Conservation (phyloP, 1,284 basidiomycete species). For the Sporisorium exsertum region DNA sequence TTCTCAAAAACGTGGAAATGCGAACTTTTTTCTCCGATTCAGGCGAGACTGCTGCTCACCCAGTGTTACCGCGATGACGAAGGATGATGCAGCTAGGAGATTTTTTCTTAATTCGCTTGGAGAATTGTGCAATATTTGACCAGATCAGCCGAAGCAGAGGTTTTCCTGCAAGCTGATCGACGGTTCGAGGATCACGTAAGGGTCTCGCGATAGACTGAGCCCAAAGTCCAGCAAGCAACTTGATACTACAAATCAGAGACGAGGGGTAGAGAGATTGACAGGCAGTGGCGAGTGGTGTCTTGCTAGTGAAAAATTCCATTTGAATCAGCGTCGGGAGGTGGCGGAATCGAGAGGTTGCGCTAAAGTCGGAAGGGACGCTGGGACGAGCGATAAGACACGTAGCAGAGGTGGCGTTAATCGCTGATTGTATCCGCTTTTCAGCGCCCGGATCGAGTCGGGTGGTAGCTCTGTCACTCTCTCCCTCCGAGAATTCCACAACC, state of each 20-base stretch:
- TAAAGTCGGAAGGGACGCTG: background rate
- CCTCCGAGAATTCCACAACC: constrained; percentile 1
- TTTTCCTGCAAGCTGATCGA: constrained; percentile 34
- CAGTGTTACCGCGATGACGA: constrained; percentile 23
- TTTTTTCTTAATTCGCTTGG: constrained; percentile 29
- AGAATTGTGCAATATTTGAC: constrained; percentile 10
- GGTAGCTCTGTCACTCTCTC: background rate
- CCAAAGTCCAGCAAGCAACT: background rate
- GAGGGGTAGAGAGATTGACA: too few relatives aligned
- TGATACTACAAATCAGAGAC: background rate
- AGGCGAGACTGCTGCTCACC: background rate
- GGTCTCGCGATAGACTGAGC: background rate
- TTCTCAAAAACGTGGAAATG: constrained; percentile 2
- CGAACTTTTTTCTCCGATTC: constrained; percentile 5
- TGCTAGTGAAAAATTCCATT: background rate
- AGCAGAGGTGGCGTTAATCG: constrained; percentile 2
- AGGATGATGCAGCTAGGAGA: constrained; percentile 9
- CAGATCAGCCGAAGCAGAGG: constrained; percentile 14
- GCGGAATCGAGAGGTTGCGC: background rate
- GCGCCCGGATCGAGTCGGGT: constrained; percentile 40
- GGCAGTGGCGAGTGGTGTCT: background rate
- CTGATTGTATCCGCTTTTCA: constrained; percentile 1
- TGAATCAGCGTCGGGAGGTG: background rate
- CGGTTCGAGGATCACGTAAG: constrained; percentile 33
- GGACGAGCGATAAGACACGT: constrained; percentile 9